Evolutionary conservation across 495 filamentous ascomycete species (phyloP).

Genomic region (Hyaloscypha variabilis): DNA sequence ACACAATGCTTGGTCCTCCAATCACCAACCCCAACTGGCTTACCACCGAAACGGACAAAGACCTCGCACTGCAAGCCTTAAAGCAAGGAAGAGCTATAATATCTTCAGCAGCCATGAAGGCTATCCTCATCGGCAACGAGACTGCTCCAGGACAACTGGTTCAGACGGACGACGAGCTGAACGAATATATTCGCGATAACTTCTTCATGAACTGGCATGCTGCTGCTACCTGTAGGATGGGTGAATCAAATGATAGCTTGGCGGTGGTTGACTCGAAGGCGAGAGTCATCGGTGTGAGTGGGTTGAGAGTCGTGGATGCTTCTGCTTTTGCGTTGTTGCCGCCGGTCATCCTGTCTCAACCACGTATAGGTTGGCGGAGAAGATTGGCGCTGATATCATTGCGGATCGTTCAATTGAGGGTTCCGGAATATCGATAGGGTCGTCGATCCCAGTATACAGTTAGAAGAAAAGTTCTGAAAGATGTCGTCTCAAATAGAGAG

Average conservation of each 20-base stretch:
- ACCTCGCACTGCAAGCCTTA: conserved; percentile 55
- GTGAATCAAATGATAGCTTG: conserved; percentile 40
- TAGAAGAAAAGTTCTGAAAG: no score
- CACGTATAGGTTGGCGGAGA: no score
- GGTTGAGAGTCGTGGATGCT: conserved; percentile 62
- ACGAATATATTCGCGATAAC: conserved; percentile 14
- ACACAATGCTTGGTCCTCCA: conserved; percentile 46
- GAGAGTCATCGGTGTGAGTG: conserved; percentile 52
- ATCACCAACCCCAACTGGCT: conserved; percentile 61
- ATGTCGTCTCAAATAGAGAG: no score
- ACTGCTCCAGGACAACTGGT: conserved; percentile 48
- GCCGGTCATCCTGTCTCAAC: conserved; percentile 56
- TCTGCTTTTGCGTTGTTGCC: conserved; percentile 56
- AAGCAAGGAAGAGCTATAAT: conserved; percentile 39
- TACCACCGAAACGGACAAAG: conserved; percentile 52
- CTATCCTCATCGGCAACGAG: conserved; percentile 44
- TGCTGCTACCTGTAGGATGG: conserved; percentile 44
- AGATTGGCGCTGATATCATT: no score
- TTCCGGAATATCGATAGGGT: no score
- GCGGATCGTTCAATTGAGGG: no score
- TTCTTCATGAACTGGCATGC: no score
- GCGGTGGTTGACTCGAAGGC: conserved; percentile 57
- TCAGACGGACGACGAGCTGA: conserved; percentile 50
- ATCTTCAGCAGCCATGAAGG: conserved; percentile 38
- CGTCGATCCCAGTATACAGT: no score